These are phyloP conservation scores for Aureobasidium sp. DNA, from an alignment of 2,329 filamentous ascomycete species.

Conservation along the genomic window DNA sequence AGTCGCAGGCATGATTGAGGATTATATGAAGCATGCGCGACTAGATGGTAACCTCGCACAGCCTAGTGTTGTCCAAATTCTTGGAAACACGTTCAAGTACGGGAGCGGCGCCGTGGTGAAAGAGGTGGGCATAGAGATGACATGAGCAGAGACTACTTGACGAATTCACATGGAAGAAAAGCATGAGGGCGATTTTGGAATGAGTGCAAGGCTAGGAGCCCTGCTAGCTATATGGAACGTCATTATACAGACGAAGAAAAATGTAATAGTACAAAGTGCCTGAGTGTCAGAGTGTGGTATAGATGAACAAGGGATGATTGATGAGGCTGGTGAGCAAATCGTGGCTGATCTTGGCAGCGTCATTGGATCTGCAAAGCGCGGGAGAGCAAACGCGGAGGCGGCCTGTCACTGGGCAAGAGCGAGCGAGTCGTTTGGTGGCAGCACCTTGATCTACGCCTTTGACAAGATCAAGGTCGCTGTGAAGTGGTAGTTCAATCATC, in stretches of 20 bases:
- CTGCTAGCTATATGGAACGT: slow-evolving; percentile 10
- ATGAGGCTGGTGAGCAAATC: not conserved
- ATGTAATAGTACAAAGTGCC: slow-evolving; percentile 11
- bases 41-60: not conserved
- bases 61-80: not conserved
- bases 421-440: slow-evolving; percentile 1
- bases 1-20: slow-evolving; percentile 11
- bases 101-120: not conserved
- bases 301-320: not conserved
- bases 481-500: not conserved
- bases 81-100: slow-evolving; percentile 3
- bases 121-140: not conserved
- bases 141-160: not conserved
- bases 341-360: slow-evolving; percentile 13
- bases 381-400: slow-evolving; percentile 10
- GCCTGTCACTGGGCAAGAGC: not conserved
- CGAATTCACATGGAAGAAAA: slow-evolving; percentile 6
- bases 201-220: slow-evolving; percentile 4
- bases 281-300: not conserved
- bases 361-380: not conserved
- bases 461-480: not conserved
- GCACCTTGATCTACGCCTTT: slow-evolving; percentile 7
- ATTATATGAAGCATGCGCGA: slow-evolving; percentile 5
- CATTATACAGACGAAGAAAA: slow-evolving; percentile 11
- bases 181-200: slow-evolving; percentile 2